Percentiles rank a stretch among this genome's conserved stretches.
These are phyloP conservation scores for Pseudonitzschia delicatissima DNA, from an alignment of 108 stramenopile species.

Conservation along the genomic window DNA sequence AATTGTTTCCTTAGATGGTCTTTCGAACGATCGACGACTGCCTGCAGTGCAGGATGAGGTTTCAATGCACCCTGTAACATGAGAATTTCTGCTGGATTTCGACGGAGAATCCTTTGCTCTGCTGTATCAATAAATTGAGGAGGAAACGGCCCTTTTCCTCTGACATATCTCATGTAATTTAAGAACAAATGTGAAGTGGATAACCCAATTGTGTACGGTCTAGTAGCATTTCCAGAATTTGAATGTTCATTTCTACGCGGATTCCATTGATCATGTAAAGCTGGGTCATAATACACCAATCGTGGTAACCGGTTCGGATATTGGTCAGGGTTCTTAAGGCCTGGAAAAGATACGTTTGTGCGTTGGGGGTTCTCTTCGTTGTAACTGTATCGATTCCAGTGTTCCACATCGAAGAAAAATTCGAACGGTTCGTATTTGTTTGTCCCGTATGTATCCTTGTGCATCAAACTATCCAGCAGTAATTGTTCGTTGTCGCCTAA, in stretches of 20 bases:
- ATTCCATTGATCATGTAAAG: slow-evolving; percentile 22
- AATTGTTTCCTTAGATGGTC: too few relatives aligned
- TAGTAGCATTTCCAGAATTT: too few relatives aligned
- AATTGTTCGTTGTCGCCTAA: slow-evolving; percentile 16
- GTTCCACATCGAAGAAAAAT: slow-evolving; percentile 23
- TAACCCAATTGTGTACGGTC: too few relatives aligned
- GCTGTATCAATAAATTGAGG: too few relatives aligned
- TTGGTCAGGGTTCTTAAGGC: too few relatives aligned
- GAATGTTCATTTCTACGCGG: too few relatives aligned
- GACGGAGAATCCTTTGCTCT: too few relatives aligned
- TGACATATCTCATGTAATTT: too few relatives aligned
- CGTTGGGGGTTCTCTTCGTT: not conserved
- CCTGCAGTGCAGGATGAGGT: slow-evolving; percentile 23
- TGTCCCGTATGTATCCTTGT: slow-evolving; percentile 36
- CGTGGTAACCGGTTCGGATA: slow-evolving; percentile 1
- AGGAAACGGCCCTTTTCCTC: not conserved
- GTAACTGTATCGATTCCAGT: slow-evolving; percentile 29
- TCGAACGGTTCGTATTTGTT: slow-evolving; percentile 13
- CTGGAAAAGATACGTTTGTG: not conserved
- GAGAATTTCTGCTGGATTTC: slow-evolving; percentile 23
- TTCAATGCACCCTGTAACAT: slow-evolving; percentile 28
- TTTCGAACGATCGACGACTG: slow-evolving; percentile 2
- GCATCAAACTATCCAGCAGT: slow-evolving; percentile 13
- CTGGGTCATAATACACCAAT: slow-evolving; percentile 15
- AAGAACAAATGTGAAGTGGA: too few relatives aligned